These are phyloP conservation scores for Phytophthora europaea DNA, from an alignment of 352 stramenopile genomes.

Conservation along the genomic window DNA sequence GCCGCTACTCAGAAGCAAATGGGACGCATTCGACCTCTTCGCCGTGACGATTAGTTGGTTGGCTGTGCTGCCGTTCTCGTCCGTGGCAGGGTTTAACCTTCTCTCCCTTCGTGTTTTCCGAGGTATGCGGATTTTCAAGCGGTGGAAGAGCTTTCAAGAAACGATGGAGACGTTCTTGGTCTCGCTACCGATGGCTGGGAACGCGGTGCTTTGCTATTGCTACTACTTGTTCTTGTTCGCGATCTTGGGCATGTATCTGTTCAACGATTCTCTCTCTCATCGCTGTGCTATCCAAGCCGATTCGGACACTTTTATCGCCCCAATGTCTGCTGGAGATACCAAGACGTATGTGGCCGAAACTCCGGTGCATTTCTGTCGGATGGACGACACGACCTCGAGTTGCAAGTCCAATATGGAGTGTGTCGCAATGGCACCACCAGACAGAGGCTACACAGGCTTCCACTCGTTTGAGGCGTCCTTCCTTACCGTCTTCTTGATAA, in stretches of 20 bases:
- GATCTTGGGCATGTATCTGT: constrained; percentile 89
- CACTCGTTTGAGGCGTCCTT: constrained; percentile 89
- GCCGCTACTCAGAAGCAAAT: constrained; percentile 68
- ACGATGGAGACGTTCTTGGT: constrained; percentile 83
- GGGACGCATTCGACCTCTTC: constrained; percentile 76
- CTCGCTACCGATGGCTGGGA: constrained; percentile 76
- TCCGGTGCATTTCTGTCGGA: constrained; percentile 66
- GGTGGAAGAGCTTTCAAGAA: constrained; percentile 82
- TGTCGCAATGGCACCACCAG: constrained; percentile 64
- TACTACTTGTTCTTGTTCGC: constrained; percentile 91
- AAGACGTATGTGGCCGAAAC: constrained; percentile 62
- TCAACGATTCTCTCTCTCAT: constrained; percentile 84
- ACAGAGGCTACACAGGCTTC: constrained; percentile 84
- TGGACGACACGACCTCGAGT: constrained; percentile 21
- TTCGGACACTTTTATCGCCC: constrained; percentile 31
- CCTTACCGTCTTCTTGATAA: constrained; percentile 84
- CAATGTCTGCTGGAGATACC: constrained; percentile 16
- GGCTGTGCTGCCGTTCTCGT: constrained; percentile 49
- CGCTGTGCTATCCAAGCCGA: constrained; percentile 62
- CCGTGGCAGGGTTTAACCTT: constrained; percentile 73
- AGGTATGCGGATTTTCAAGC: constrained; percentile 72
- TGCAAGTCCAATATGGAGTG: constrained; percentile 60
- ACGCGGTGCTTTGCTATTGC: constrained; percentile 82
- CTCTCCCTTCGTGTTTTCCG: constrained; percentile 81
- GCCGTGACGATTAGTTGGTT: constrained; percentile 76